Evolutionary conservation across 129 eudicot genomes (phyloP).

Genomic region (Artemisia tridentata): DNA sequence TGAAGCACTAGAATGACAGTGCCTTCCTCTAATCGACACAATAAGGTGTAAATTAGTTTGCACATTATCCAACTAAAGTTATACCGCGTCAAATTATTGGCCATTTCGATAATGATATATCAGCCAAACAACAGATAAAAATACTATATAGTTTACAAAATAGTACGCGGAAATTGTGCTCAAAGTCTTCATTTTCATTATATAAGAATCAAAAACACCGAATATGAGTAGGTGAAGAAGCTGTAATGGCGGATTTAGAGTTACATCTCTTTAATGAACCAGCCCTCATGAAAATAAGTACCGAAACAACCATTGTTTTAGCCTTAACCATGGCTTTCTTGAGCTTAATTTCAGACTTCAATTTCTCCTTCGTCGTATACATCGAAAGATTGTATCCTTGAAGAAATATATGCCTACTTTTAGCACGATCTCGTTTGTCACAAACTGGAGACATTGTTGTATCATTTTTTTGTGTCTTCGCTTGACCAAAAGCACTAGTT

Average conservation of each 20-base stretch:
- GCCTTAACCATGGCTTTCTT: conserved; percentile 44
- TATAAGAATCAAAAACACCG: conserved; percentile 36
- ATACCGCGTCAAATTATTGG: too few relatives aligned
- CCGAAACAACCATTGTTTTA: conserved; percentile 48
- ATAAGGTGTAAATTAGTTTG: too few relatives aligned
- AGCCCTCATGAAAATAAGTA: conserved; percentile 41
- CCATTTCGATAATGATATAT: too few relatives aligned
- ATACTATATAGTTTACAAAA: conserved; percentile 4
- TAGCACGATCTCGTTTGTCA: conserved; percentile 51
- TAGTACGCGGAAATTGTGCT: not conserved
- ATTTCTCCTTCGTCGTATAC: conserved; percentile 27
- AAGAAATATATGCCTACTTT: conserved; percentile 55
- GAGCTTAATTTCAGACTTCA: conserved; percentile 33
- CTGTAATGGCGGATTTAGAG: conserved; percentile 48
- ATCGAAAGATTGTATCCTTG: conserved; percentile 55
- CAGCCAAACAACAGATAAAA: not conserved
- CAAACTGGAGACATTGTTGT: conserved; percentile 29
- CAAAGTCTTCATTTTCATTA: not conserved
- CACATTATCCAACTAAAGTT: too few relatives aligned
- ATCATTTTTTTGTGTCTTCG: conserved; percentile 12
- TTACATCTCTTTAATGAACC: conserved; percentile 45
- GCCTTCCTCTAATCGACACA: too few relatives aligned
- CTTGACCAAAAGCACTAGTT: conserved; percentile 14
- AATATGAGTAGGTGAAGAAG: conserved; percentile 36
- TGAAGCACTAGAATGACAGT: too few relatives aligned